Conservation (phyloP, 2,329 filamentous ascomycete species). For the Claviceps sp. region DNA sequence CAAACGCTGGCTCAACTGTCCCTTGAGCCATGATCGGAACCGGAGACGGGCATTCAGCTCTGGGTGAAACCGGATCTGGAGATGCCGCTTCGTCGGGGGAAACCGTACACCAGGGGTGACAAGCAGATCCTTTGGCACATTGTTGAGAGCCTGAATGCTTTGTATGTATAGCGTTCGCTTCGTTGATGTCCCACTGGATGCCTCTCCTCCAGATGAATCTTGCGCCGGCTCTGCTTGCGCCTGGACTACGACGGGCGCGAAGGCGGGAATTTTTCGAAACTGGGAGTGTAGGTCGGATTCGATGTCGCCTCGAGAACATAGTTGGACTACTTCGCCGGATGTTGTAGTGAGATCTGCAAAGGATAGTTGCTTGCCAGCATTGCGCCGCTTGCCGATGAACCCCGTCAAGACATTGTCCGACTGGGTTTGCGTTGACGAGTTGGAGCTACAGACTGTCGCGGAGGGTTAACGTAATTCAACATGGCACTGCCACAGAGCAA, state of each 20-base stretch:
- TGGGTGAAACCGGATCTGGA: conserved; percentile 68
- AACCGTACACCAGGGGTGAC: conserved; percentile 64
- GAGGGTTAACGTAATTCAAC: background rate
- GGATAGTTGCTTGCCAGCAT: conserved; percentile 54
- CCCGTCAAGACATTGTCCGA: conserved; percentile 29
- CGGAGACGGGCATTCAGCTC: conserved; percentile 53
- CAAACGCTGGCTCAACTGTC: conserved; percentile 39
- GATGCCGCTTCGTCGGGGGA: conserved; percentile 59
- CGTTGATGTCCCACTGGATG: conserved; percentile 11
- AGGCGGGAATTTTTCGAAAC: conserved; percentile 32
- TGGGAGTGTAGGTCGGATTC: conserved; percentile 23
- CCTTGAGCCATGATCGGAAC: conserved; percentile 51
- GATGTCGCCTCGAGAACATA: conserved; percentile 27
- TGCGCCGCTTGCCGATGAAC: conserved; percentile 55
- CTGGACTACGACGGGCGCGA: conserved; percentile 39
- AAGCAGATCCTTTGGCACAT: conserved; percentile 49
- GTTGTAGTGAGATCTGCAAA: conserved; percentile 47
- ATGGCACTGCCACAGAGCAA: background rate
- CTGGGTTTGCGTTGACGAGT: conserved; percentile 10
- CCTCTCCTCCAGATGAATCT: conserved; percentile 11
- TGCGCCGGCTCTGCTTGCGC: conserved; percentile 21
- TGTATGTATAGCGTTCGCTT: conserved; percentile 55
- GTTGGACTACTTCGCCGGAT: conserved; percentile 28
- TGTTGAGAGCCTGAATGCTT: conserved; percentile 21
- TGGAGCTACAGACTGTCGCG: conserved; percentile 15